Percentiles rank a stretch among this genome's conserved stretches.
phyloP scores from a whole-genome alignment of 1,284 basidiomycete species.

The Entoloma clypeatum region DNA sequence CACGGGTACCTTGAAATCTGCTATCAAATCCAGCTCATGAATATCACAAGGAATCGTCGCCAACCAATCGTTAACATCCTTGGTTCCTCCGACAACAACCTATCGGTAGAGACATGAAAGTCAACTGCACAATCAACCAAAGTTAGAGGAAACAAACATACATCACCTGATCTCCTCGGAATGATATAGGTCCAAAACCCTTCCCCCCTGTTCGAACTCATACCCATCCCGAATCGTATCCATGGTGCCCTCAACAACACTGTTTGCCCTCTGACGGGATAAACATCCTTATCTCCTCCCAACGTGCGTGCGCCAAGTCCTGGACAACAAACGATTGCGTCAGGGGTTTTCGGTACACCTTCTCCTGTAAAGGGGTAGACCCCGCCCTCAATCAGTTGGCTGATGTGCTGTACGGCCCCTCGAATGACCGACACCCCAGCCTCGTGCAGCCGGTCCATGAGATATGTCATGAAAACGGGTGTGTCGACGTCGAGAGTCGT shows the following conservation, averaged over 20 bases:
- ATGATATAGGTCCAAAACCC: conserved; percentile 68
- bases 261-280: conserved; percentile 22
- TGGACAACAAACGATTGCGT: conserved; percentile 64
- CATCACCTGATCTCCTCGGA: conserved; percentile 63
- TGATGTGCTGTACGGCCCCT: conserved; percentile 58
- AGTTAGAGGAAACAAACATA: conserved; percentile 30
- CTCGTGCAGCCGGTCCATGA: conserved; percentile 57
- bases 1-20: conserved; percentile 28
- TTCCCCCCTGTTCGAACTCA: conserved; percentile 41
- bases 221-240: conserved; percentile 43
- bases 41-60: conserved; percentile 1
- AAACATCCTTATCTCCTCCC: conserved; percentile 20
- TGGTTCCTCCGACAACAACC: conserved; percentile 68
- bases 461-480: conserved; percentile 64
- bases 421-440: conserved; percentile 58
- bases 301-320: conserved; percentile 53
- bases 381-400: conserved; percentile 62
- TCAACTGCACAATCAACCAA: conserved; percentile 1
- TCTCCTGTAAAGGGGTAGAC: conserved; percentile 34
- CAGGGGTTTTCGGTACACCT: conserved; percentile 24
- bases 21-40: not conserved
- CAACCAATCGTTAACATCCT: conserved; percentile 60
- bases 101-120: conserved; percentile 21
- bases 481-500: conserved; percentile 67
- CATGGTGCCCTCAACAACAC: conserved; percentile 22